Evolutionary conservation across 257 asterid genomes (phyloP).

Genomic region (Solanum okadae): DNA sequence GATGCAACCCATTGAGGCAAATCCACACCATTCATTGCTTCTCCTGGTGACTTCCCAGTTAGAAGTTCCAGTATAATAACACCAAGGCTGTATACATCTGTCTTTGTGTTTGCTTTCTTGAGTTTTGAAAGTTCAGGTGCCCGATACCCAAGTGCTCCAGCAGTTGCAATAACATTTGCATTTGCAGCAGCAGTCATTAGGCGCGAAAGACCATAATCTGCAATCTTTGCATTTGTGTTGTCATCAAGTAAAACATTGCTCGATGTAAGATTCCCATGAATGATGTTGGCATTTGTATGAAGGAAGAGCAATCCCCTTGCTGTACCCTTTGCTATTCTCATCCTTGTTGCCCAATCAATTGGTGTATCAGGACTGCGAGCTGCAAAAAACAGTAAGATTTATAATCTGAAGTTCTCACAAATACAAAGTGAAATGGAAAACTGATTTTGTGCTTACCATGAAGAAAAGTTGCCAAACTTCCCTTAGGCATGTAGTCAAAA

Average conservation of each 20-base stretch:
- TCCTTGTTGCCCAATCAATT: slow-evolving; percentile 65
- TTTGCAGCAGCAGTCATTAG: slow-evolving; percentile 89
- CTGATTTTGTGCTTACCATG: slow-evolving; percentile 43
- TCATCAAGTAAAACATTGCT: slow-evolving; percentile 84
- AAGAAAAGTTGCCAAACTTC: slow-evolving; percentile 77
- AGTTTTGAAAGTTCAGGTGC: slow-evolving; percentile 95
- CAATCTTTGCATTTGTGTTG: slow-evolving; percentile 44
- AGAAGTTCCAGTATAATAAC: slow-evolving; percentile 79
- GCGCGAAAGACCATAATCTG: slow-evolving; percentile 80
- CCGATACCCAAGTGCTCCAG: slow-evolving; percentile 86
- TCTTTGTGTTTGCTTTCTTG: slow-evolving; percentile 84
- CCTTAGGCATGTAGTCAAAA: slow-evolving; percentile 84
- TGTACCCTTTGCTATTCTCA: slow-evolving; percentile 77
- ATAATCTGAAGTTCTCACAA: neutral
- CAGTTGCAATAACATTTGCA: slow-evolving; percentile 80
- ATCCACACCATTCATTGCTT: slow-evolving; percentile 68
- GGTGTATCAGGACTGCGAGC: slow-evolving; percentile 77
- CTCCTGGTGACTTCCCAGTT: slow-evolving; percentile 88
- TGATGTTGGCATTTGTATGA: slow-evolving; percentile 55
- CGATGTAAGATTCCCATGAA: slow-evolving; percentile 90
- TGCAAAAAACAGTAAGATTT: slow-evolving; percentile 13
- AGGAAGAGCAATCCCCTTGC: slow-evolving; percentile 77
- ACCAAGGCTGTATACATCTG: slow-evolving; percentile 83
- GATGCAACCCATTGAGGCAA: slow-evolving; percentile 97
- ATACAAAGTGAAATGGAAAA: neutral